Evolutionary conservation across 2,329 filamentous ascomycete genomes (phyloP), one percentile per base, ranked within the genome.

Genomic region (Gnomoniopsis smithogilvyi): DNA sequence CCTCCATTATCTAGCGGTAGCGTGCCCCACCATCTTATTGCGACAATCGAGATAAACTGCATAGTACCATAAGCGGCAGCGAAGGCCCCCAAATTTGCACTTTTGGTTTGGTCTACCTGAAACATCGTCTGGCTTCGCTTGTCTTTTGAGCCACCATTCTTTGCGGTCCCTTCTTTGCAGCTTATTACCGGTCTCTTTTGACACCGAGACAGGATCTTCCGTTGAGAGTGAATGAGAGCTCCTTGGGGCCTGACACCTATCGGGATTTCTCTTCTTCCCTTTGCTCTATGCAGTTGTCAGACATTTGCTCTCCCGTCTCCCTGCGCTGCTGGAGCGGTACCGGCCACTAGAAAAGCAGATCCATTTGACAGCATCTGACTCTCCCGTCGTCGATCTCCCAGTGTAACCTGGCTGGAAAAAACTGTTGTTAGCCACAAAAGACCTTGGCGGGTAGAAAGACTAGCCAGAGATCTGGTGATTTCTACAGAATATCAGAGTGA

Each of bases 161-260:
- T 2, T 11, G 49, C 53, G 26, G 34, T 45, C 45, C 24, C 34
- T 52, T 22, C 22, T 21, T 11, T 11, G 21, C 53, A 49, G 48
- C 54, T 47, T n/a, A 54, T 14, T 59, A 33, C 43, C 47, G n/a
- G 34, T n/a, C 22, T 34, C 33, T 41, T 36, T 41, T 45, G 24
- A 46, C 51, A 49, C 60, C 60, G 60, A 59, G 56, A 59, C 60
- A 59, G 49, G 56, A 62, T 62, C 56, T 62, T 45, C 53, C 60
- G 56, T 60, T 48, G 46, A 36, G 26, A 30, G 33, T 43, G 38
- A 8, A 41, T 52, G 41, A 33, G n/a, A n/a, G n/a, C n/a, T n/a
- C n/a, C n/a, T n/a, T n/a, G n/a, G n/a, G n/a, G n/a, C n/a, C n/a
- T n/a, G n/a, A n/a, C n/a, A n/a, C n/a, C n/a, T n/a, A n/a, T n/a